Percentiles rank a stretch among this genome's conserved stretches.
Conservation (phyloP, 148 eudicot species). For the Camellia granthamiana region DNA sequence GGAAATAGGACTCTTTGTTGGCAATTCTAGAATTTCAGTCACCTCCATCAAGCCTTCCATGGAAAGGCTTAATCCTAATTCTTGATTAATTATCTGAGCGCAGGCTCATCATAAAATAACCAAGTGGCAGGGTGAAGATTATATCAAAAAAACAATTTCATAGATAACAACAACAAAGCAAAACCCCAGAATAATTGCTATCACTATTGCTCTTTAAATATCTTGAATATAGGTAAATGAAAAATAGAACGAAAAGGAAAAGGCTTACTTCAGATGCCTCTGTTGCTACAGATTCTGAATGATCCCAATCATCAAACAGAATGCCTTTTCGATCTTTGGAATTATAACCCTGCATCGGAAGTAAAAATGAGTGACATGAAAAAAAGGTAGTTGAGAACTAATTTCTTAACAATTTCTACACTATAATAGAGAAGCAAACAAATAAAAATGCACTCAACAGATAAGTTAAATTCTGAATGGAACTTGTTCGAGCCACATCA, state of each 20-base stretch:
- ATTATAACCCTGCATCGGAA: conserved; percentile 72
- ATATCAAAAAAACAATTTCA: neutral
- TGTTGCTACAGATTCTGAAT: conserved; percentile 77
- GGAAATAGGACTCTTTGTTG: neutral
- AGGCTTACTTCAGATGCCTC: conserved; percentile 64
- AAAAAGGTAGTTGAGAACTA: conserved; percentile 9
- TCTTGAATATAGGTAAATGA: neutral
- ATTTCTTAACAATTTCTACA: neutral
- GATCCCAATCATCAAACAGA: conserved; percentile 90
- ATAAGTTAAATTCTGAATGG: neutral
- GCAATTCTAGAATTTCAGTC: neutral
- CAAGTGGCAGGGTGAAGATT: neutral
- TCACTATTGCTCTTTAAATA: neutral
- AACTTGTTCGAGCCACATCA: neutral
- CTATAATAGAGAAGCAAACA: neutral
- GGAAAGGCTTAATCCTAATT: neutral
- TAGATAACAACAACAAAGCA: neutral
- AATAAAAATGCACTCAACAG: neutral
- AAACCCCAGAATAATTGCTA: neutral
- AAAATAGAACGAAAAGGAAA: conserved; percentile 15
- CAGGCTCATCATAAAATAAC: neutral
- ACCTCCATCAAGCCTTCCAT: neutral
- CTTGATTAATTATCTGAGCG: neutral
- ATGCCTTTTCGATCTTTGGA: conserved; percentile 79
- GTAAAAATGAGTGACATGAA: neutral